These are phyloP conservation scores for Aureobasidium zeae DNA, from an alignment of 2,329 filamentous ascomycete species.

Conservation along the genomic window DNA sequence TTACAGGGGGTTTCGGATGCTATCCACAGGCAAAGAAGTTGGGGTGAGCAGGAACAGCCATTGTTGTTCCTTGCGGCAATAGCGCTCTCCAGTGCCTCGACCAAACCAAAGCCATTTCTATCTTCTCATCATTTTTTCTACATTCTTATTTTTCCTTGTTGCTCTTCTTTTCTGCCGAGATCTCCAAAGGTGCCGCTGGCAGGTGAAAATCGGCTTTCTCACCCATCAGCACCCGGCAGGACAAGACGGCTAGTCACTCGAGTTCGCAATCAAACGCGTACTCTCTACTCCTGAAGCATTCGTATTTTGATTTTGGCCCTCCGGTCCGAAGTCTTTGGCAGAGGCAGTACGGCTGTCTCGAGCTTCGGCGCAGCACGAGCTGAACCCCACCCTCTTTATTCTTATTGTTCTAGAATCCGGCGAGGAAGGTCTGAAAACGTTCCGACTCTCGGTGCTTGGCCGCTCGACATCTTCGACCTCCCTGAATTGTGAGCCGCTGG, in stretches of 20 bases:
- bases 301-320: too few relatives aligned
- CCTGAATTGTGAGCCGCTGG: constrained; percentile 2
- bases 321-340: too few relatives aligned
- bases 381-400: constrained; percentile 9
- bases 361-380: background rate
- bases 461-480: constrained; percentile 1
- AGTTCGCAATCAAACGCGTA: constrained; percentile 5
- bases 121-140: background rate
- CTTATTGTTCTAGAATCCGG: constrained; percentile 11
- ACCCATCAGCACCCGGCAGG: background rate
- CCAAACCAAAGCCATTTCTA: too few relatives aligned
- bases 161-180: background rate
- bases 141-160: background rate
- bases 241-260: background rate
- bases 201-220: constrained; percentile 13
- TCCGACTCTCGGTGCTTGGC: constrained; percentile 4
- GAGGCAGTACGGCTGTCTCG: background rate
- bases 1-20: background rate
- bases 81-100: too few relatives aligned
- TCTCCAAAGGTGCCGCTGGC: constrained; percentile 9
- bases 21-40: background rate
- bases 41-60: background rate
- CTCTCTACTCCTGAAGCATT: too few relatives aligned
- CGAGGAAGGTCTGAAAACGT: constrained; percentile 9
- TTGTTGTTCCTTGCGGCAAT: background rate